phyloP scores from a whole-genome alignment of 768 basidiomycete genomes.

The Calocera cornea region DNA sequence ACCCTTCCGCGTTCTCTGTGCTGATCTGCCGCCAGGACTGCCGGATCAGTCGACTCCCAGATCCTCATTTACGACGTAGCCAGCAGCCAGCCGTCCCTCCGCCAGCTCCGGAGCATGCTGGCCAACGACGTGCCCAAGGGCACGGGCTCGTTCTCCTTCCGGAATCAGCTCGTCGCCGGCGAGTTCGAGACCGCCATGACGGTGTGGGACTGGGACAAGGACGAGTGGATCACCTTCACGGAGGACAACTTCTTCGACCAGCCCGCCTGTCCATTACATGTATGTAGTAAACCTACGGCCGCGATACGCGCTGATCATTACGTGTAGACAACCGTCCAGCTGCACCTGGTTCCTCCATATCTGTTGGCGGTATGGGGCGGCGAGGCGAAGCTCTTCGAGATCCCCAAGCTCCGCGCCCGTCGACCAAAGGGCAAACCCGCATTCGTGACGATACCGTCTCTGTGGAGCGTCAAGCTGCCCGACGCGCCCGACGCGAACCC shows the following conservation, averaged over 20 bases:
- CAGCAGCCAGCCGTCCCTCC: neutral
- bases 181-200: neutral
- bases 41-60: neutral
- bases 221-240: neutral
- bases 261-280: neutral
- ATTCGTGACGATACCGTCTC: neutral
- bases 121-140: neutral
- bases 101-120: neutral
- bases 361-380: neutral
- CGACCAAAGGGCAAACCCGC: neutral
- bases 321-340: neutral
- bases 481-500: neutral
- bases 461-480: neutral
- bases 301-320: neutral
- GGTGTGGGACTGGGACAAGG: neutral
- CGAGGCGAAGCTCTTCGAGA: neutral
- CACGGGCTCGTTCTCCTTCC: neutral
- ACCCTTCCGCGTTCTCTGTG: neutral
- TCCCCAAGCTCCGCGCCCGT: neutral
- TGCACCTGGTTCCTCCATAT: neutral
- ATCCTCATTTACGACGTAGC: neutral
- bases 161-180: neutral
- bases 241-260: neutral
- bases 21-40: neutral
- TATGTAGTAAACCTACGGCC: neutral